These are phyloP conservation scores for Sporothrix dimorphospora DNA, from an alignment of 2,329 filamentous ascomycete genomes.

Conservation along the genomic window DNA sequence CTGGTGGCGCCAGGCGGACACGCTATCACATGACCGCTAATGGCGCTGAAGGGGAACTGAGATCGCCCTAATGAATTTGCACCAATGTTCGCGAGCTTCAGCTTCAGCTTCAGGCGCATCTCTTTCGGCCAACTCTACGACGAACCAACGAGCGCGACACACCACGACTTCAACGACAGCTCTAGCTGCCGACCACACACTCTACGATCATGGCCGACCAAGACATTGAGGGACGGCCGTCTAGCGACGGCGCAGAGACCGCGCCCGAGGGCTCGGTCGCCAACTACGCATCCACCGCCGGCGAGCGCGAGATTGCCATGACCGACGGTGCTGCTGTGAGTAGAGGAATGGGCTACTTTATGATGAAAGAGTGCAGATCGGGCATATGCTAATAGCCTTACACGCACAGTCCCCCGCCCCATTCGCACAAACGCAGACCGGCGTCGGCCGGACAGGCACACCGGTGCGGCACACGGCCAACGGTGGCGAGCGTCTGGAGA, in stretches of 20 bases:
- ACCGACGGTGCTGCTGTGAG: constrained; percentile 3
- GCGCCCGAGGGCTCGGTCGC: constrained; percentile 7
- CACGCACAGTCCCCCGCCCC: constrained; percentile 19
- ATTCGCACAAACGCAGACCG: neutral
- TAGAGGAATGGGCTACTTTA: too few species aligned
- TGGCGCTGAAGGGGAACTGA: neutral
- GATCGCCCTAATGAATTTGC: neutral
- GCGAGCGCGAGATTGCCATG: constrained; percentile 16
- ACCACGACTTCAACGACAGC: neutral
- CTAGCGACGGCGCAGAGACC: neutral
- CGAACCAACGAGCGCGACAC: neutral
- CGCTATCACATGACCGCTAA: constrained; percentile 29
- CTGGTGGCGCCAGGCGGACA: constrained; percentile 22
- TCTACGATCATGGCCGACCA: constrained; percentile 9
- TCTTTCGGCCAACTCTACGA: too few species aligned
- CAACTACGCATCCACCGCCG: neutral
- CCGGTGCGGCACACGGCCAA: constrained; percentile 44
- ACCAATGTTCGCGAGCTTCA: neutral
- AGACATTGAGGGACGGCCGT: constrained; percentile 7
- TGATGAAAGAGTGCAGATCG: too few species aligned
- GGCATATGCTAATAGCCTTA: too few species aligned
- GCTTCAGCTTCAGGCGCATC: neutral
- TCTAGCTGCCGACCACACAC: neutral
- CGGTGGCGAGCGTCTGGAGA: constrained; percentile 35
- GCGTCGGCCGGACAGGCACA: constrained; percentile 51